A percentile compares a stretch with the other conserved stretches of the same genome.
phyloP scores from a whole-genome alignment of 2,329 filamentous ascomycete species.

The Fusarium pseudocircinatum region DNA sequence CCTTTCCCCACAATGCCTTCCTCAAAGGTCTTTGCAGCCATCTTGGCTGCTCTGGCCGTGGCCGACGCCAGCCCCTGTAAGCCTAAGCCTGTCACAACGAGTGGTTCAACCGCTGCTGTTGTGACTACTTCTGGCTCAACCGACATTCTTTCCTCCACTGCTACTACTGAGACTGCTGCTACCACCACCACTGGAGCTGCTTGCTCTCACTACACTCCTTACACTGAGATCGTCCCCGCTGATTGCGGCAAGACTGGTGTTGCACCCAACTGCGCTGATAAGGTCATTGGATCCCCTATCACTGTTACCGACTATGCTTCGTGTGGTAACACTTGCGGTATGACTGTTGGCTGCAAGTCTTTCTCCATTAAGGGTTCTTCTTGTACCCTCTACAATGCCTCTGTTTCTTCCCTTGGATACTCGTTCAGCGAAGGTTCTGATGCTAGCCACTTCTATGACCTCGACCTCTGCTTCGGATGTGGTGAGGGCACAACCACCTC shows the following conservation, averaged over 20 bases:
- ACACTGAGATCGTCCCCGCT: neutral
- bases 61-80: conserved; percentile 28
- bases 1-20: conserved; percentile 19
- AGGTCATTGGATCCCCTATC: neutral
- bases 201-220: conserved; percentile 22
- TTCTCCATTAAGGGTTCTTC: conserved; percentile 12
- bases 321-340: conserved; percentile 26
- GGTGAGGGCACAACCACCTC: conserved; percentile 15
- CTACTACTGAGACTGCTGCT: conserved; percentile 4
- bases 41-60: conserved; percentile 31
- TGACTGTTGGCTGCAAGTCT: conserved; percentile 29
- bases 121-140: conserved; percentile 16
- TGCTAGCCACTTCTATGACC: conserved; percentile 20
- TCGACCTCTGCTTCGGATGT: conserved; percentile 29
- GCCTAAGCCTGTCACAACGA: conserved; percentile 23
- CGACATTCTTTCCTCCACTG: conserved; percentile 13
- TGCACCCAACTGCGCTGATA: conserved; percentile 2
- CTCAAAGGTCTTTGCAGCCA: conserved; percentile 32
- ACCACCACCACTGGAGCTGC: conserved; percentile 22
- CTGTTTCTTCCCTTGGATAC: neutral
- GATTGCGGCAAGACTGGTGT: conserved; percentile 15
- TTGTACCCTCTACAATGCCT: conserved; percentile 16
- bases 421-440: neutral
- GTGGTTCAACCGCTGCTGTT: conserved; percentile 4
- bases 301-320: neutral